Base-by-base conservation (phyloP, 73 alveolate genomes). In the Paramecium tetraurelia region DNA sequence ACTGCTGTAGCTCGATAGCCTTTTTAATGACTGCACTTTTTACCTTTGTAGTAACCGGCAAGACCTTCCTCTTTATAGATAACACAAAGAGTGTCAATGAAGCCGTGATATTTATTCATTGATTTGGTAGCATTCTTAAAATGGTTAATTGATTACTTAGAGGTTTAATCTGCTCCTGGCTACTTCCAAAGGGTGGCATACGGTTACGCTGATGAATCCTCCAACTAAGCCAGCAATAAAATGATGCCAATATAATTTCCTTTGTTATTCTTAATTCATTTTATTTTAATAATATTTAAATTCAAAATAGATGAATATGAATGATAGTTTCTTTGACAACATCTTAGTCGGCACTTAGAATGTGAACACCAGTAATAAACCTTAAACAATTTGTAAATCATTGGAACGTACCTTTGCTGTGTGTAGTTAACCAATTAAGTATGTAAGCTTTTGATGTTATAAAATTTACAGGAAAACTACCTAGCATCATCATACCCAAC, bases 21-120 rank as follows among this genome's bases (percentile, higher is more conserved):
- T 86, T 63, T 31, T 59, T 38, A 12, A n/a, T 86, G 40, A 41
- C 21, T n/a, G n/a, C 4, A 3, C 18, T 29, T 22, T 35, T 2
- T 33, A 86, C 93, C 93, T 53, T 86, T 86, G 27, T 86, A 86
- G 35, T 53, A 86, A 31, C 93, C 93, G n/a, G 70, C 40, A 7
- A 86, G 44, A 12, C 93, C 93, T 50, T 86, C 89, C 41, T 86
- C 93, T 63, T 63, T 86, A 53, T 41, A 35, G 27, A 86, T 86
- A 12, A 58, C 48, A 18, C 58, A 33, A 8, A 86, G 40, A 20
- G 93, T 63, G 43, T 86, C 27, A 27, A 59, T 14, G 27, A 86
- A 86, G 7, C 93, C 89, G 20, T 63, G 33, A 35, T 86, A 86
- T 53, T 86, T 86, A 29, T 43, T 53, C 0, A 59, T 22, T 18